Evolutionary conservation across 164 flowering plant species (phyloP).

Genomic region (Vitis rotundifolia): DNA sequence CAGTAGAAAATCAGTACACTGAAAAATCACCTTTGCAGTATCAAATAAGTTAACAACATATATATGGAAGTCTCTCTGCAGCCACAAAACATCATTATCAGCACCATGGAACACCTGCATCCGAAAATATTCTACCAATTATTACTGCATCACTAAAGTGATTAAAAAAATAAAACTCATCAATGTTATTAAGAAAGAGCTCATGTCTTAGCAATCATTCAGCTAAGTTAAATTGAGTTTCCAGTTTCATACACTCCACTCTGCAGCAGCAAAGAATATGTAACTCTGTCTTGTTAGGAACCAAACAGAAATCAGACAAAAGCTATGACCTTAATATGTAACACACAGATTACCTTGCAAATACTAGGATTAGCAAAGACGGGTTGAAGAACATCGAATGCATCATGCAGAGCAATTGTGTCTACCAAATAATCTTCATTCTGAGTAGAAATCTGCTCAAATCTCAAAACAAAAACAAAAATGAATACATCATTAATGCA

Average conservation of each 20-base stretch:
- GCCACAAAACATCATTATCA: slow-evolving; percentile 94
- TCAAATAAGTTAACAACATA: slow-evolving; percentile 95
- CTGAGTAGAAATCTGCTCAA: slow-evolving; percentile 71
- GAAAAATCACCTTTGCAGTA: slow-evolving; percentile 76
- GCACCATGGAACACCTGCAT: slow-evolving; percentile 94
- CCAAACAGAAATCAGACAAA: not conserved
- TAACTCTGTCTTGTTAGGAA: no score
- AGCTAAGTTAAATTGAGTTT: no score
- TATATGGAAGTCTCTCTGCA: slow-evolving; percentile 92
- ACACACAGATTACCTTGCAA: slow-evolving; percentile 60
- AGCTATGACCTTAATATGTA: not conserved
- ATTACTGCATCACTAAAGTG: no score
- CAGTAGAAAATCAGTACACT: not conserved
- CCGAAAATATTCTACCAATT: not conserved
- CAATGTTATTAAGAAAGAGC: no score
- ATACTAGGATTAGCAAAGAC: slow-evolving; percentile 75
- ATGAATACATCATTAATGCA: not conserved
- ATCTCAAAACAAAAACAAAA: not conserved
- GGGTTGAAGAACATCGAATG: slow-evolving; percentile 66
- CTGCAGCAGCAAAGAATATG: no score
- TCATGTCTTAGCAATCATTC: no score
- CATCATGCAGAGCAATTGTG: slow-evolving; percentile 82
- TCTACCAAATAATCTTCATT: slow-evolving; percentile 82
- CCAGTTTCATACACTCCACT: no score
- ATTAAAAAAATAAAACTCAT: no score